Conservation (phyloP, 140 eudicot species). For the Ambrosia hybrid region DNA sequence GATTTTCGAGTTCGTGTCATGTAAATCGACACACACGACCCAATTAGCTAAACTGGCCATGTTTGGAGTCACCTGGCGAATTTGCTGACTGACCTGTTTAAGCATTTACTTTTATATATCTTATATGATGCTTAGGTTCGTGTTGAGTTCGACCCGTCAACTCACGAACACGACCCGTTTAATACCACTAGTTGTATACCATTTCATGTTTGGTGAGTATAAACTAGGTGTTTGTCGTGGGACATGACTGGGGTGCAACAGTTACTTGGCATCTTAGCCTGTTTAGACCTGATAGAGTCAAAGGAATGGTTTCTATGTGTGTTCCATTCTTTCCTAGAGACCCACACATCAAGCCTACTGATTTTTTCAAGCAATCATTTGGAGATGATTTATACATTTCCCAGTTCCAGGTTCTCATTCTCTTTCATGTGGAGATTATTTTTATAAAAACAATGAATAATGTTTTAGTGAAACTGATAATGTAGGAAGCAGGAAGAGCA, state of each 20-base stretch:
- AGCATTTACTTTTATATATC: too few species aligned
- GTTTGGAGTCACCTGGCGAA: too few species aligned
- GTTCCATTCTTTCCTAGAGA: constrained; percentile 57
- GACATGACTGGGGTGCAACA: constrained; percentile 56
- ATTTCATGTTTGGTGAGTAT: constrained; percentile 4
- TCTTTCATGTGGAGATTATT: not conserved
- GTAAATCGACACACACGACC: too few species aligned
- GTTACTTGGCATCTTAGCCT: constrained; percentile 62
- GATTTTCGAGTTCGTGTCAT: too few species aligned
- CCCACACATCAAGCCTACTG: not conserved
- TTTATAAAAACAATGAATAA: not conserved
- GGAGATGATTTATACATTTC: constrained; percentile 47
- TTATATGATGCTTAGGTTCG: too few species aligned
- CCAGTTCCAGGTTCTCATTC: constrained; percentile 55
- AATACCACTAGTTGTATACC: too few species aligned
- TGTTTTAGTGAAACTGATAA: constrained; percentile 12
- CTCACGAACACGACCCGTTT: too few species aligned
- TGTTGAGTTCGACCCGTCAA: too few species aligned
- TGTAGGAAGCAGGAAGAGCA: constrained; percentile 59
- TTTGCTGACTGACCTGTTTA: too few species aligned
- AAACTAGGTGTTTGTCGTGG: constrained; percentile 51
- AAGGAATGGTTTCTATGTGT: constrained; percentile 43
- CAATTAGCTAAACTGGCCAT: too few species aligned
- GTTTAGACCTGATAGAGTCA: constrained; percentile 61
- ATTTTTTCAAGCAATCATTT: constrained; percentile 34